A percentile compares a stretch with the other conserved stretches of the same genome.
Conservation (phyloP, 306 rosid species). For the Corylus heterophylla region DNA sequence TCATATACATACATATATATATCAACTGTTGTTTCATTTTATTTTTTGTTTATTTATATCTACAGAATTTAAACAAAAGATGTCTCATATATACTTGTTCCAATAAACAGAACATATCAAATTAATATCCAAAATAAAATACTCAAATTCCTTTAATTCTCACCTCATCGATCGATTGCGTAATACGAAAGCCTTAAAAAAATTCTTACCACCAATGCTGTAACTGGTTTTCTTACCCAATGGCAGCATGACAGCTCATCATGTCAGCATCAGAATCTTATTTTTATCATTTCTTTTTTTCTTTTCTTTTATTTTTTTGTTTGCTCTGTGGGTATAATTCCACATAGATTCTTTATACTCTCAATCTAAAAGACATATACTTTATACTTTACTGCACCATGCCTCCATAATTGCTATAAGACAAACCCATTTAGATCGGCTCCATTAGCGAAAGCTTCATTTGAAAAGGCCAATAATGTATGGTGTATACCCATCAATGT, state of each 20-base stretch:
- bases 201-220: not conserved
- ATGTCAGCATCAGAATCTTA: not conserved
- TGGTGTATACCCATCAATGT: no score
- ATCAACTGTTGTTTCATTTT: not conserved
- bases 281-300: not conserved
- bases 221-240: not conserved
- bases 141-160: no score
- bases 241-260: not conserved
- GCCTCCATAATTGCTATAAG: not conserved
- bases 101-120: no score
- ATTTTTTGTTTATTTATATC: not conserved
- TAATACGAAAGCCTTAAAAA: not conserved
- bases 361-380: not conserved
- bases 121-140: no score
- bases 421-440: not conserved
- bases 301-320: not conserved
- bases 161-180: not conserved
- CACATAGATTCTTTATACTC: constrained; percentile 17
- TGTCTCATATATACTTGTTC: no score
- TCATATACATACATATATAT: not conserved
- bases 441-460: not conserved
- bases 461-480: no score
- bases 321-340: not conserved
- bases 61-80: no score
- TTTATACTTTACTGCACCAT: not conserved